Base-by-base conservation (phyloP, 306 rosid genomes). In the Malus domestica region DNA sequence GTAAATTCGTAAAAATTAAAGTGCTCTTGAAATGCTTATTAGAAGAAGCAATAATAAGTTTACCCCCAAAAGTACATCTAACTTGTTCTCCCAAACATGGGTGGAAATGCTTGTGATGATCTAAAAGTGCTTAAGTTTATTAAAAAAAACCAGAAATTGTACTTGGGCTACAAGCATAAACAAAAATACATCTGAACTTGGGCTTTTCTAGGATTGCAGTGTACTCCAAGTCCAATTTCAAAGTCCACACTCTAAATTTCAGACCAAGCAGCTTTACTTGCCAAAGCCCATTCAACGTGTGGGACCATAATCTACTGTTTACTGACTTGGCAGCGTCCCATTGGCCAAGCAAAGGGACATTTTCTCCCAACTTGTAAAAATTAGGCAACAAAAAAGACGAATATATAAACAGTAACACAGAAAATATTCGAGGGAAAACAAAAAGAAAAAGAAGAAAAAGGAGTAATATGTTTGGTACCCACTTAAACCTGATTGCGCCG, bases 401-500 rank as follows among this genome's bases (percentile, higher is more conserved):
- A 19, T 12, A 4, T 42, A 60, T 45, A 67, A 71, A 54, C 42
- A 51, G 70, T 35, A 35, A 35, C 40, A 7, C 9, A 67, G 46
- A 57, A 45, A 65, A 60, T 55, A 71, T 19, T 42, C 6, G 42
- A 46, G 45, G 11, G 40, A 40, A 60, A 63, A 67, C 46, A 60
- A 29, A 71, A 55, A 23, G 59, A 59, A 65, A 65, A 65, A 32
- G 2, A 67, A 30, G 61, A 35, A 65, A 70, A 23, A 23, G 25
- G 25, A 23, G 25, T 23, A 23, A 46, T 45, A 38, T 81, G 88
- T 2, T 81, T 42, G 85, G 79, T 14, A 67, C 79, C 29, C 65
- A 74, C 68, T 32, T 80, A 52, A 72, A 74, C 49, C 72, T 73
- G 4, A 74, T 89, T 63, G 76, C 87, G 87, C 89, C 91, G 83